Conservation (phyloP, 225 moss, liverwort and hornwort genomes). For the Takakia lepidozioides region DNA sequence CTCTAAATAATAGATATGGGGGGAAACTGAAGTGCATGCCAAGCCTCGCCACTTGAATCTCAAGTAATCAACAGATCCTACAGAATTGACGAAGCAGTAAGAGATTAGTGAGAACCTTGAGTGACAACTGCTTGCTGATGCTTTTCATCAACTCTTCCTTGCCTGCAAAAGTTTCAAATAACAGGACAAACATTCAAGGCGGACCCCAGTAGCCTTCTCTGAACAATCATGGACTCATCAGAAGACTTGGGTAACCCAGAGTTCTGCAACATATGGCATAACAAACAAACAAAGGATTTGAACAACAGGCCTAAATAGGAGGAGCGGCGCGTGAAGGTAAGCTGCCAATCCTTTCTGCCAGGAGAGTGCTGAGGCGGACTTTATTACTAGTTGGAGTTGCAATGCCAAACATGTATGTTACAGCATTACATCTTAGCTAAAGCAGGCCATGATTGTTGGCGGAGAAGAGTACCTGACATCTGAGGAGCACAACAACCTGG, state of each 20-base stretch:
- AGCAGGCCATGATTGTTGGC: conserved; percentile 15
- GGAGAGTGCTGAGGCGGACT: too few relatives aligned
- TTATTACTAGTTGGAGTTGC: background rate
- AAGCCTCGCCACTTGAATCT: too few relatives aligned
- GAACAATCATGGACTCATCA: background rate
- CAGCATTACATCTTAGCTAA: conserved; percentile 11
- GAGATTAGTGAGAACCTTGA: conserved; percentile 18
- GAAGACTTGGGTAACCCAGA: too few relatives aligned
- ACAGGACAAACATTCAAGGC: background rate
- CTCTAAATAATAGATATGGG: too few relatives aligned
- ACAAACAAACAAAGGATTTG: conserved; percentile 7
- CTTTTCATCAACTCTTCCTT: conserved; percentile 22
- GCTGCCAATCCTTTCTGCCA: too few relatives aligned
- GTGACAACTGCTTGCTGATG: conserved; percentile 29
- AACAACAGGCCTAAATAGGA: background rate
- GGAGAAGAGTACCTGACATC: conserved; percentile 5
- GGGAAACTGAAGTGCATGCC: too few relatives aligned
- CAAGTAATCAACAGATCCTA: background rate
- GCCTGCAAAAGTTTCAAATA: conserved; percentile 11
- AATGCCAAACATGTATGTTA: conserved; percentile 19
- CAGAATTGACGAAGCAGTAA: too few relatives aligned
- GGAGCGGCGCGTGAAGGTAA: too few relatives aligned
- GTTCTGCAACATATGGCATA: conserved; percentile 5
- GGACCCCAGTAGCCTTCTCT: too few relatives aligned
- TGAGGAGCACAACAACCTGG: conserved; percentile 9